A percentile compares a stretch with the other conserved stretches of the same genome.
Evolutionary conservation across 192 early-diverging fungal species (phyloP).

Genomic region (Tieghemiomyces parasiticus): DNA sequence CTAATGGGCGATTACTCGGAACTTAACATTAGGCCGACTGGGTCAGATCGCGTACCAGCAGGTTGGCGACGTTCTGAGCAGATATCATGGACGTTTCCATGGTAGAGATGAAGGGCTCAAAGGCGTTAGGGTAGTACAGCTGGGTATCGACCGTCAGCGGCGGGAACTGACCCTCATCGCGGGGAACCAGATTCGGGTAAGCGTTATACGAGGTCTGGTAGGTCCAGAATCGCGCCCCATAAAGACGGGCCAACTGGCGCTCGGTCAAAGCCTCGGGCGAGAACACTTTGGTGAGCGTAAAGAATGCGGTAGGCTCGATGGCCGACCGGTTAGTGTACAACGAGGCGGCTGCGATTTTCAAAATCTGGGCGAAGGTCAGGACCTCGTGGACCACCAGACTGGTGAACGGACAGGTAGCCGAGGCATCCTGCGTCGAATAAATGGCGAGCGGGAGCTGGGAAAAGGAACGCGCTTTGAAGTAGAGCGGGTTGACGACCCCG

Average conservation of each 20-base stretch:
- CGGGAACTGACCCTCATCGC: neutral
- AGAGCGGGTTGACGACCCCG: slow-evolving; percentile 29
- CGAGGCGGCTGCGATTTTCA: neutral
- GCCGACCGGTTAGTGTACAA: neutral
- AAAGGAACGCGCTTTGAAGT: slow-evolving; percentile 25
- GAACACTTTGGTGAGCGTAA: slow-evolving; percentile 44
- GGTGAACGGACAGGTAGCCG: neutral
- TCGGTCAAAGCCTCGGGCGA: slow-evolving; percentile 23
- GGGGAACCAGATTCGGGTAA: slow-evolving; percentile 33
- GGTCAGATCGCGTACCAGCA: slow-evolving; percentile 15
- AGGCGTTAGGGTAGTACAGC: slow-evolving; percentile 25
- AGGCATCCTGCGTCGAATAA: neutral
- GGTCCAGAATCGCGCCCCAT: slow-evolving; percentile 27
- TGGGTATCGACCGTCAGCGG: neutral
- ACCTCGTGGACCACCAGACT: neutral
- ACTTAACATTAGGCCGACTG: too few relatives aligned
- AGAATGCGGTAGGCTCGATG: slow-evolving; percentile 14
- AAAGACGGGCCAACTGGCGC: slow-evolving; percentile 27
- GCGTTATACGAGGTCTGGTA: slow-evolving; percentile 42
- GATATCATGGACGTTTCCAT: slow-evolving; percentile 51
- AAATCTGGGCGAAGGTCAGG: neutral
- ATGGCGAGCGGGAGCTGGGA: slow-evolving; percentile 36
- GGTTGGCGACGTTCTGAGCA: slow-evolving; percentile 33
- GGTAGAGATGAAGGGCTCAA: slow-evolving; percentile 44
- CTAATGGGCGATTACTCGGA: too few relatives aligned